phyloP scores from a whole-genome alignment of 805 yeast genomes.

The Candida hispaniensis region DNA sequence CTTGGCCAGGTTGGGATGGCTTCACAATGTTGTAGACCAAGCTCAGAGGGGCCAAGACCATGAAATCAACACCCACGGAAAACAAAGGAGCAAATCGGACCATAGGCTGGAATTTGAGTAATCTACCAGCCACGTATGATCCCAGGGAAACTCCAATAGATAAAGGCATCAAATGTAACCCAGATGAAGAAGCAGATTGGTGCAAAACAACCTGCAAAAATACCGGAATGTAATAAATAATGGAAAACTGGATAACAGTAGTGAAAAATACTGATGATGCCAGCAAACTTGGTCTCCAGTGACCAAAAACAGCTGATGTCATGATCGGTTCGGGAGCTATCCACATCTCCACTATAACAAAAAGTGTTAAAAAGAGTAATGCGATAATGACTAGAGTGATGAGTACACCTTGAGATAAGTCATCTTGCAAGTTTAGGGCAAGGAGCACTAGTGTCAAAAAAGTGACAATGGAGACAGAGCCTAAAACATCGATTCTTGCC shows the following conservation, averaged over 20 bases:
- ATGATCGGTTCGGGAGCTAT: constrained; percentile 38
- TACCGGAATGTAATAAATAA: constrained; percentile 11
- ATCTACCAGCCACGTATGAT: constrained; percentile 1
- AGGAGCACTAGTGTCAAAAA: constrained; percentile 37
- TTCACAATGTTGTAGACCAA: constrained; percentile 1
- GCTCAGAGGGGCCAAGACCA: neutral
- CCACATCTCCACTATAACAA: constrained; percentile 25
- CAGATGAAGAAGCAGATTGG: constrained; percentile 2
- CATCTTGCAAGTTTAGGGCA: constrained; percentile 46
- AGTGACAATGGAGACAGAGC: constrained; percentile 35
- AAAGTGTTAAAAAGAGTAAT: constrained; percentile 34
- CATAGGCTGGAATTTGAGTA: constrained; percentile 7
- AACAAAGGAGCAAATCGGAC: constrained; percentile 3
- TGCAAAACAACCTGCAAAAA: constrained; percentile 10
- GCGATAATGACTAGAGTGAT: constrained; percentile 38
- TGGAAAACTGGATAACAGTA: constrained; percentile 4
- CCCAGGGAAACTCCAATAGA: constrained; percentile 8
- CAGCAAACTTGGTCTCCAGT: constrained; percentile 17
- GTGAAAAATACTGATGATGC: constrained; percentile 7
- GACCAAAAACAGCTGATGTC: constrained; percentile 33
- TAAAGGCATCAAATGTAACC: constrained; percentile 6
- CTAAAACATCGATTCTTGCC: constrained; percentile 38
- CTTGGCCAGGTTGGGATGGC: neutral
- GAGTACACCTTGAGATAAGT: constrained; percentile 34
- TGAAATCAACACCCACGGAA: constrained; percentile 2